These are phyloP conservation scores for Chenopodium suecicum DNA, from an alignment of 148 eudicot genomes.

Conservation along the genomic window DNA sequence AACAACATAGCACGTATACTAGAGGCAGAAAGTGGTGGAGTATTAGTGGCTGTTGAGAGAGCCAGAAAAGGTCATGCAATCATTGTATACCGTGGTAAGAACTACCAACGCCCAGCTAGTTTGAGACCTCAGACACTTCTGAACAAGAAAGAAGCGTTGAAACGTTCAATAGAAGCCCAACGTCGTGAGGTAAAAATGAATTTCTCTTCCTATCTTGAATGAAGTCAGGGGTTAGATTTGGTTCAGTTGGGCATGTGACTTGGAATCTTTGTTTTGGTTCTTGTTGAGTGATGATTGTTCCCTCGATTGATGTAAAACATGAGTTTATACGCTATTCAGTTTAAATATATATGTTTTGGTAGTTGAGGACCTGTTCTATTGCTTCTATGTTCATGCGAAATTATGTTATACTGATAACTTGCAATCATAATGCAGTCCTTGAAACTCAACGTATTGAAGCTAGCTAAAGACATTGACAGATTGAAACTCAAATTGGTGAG, in stretches of 20 bases:
- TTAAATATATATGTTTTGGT: background rate
- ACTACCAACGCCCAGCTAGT: slow-evolving; percentile 72
- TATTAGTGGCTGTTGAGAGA: slow-evolving; percentile 81
- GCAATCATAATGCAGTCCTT: slow-evolving; percentile 68
- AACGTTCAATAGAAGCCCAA: slow-evolving; percentile 78
- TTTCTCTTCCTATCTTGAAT: background rate
- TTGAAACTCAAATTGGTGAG: slow-evolving; percentile 72
- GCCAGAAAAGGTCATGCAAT: slow-evolving; percentile 76
- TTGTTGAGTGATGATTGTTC: background rate
- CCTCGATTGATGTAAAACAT: background rate
- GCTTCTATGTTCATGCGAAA: background rate
- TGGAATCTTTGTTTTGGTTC: background rate
- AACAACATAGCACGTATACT: slow-evolving; percentile 55
- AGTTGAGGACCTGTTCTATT: background rate
- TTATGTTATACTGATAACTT: slow-evolving; percentile 15
- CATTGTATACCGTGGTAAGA: slow-evolving; percentile 94
- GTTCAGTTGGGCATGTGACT: background rate
- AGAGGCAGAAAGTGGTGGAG: slow-evolving; percentile 95
- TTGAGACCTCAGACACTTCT: slow-evolving; percentile 84
- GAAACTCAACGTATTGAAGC: slow-evolving; percentile 88
- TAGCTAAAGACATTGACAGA: slow-evolving; percentile 52
- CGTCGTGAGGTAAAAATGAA: slow-evolving; percentile 57
- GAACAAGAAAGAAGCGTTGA: slow-evolving; percentile 84
- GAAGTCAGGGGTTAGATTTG: background rate
- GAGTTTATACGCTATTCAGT: background rate